Evolutionary conservation across 1,139 yeast species (phyloP).

Genomic region (Taphrina sp.): DNA sequence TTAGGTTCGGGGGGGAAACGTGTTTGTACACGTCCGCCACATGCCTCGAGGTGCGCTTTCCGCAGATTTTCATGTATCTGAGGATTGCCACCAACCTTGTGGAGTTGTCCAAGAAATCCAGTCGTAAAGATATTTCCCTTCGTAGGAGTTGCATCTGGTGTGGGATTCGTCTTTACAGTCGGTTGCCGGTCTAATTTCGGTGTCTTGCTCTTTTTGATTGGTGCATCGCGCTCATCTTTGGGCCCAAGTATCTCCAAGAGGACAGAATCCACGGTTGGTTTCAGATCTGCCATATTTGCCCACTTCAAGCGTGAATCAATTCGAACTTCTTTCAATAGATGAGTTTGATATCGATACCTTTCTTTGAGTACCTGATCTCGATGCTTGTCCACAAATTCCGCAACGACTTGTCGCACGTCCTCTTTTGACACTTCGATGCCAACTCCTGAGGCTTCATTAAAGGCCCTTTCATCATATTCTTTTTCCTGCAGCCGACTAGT

Average conservation of each 20-base stretch:
- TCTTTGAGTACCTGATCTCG: constrained; percentile 60
- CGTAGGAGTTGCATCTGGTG: constrained; percentile 42
- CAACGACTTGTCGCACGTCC: constrained; percentile 60
- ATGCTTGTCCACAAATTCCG: constrained; percentile 58
- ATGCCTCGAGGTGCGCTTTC: constrained; percentile 71
- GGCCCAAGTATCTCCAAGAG: constrained; percentile 77
- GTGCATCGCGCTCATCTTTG: constrained; percentile 88
- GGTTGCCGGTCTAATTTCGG: constrained; percentile 41
- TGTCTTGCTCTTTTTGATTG: constrained; percentile 65
- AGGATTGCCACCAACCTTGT: constrained; percentile 91
- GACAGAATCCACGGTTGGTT: constrained; percentile 78
- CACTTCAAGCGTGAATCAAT: constrained; percentile 73
- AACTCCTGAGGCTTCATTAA: constrained; percentile 51
- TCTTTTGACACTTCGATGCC: constrained; percentile 70
- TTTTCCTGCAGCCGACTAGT: background rate
- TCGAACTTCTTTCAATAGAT: constrained; percentile 72
- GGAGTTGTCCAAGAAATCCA: constrained; percentile 93
- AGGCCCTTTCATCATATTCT: constrained; percentile 49
- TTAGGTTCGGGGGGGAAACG: constrained; percentile 99
- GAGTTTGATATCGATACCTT: constrained; percentile 76
- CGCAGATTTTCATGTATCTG: constrained; percentile 83
- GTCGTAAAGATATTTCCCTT: constrained; percentile 83
- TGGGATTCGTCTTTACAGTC: constrained; percentile 40
- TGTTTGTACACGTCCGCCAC: constrained; percentile 80
- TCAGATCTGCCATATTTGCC: constrained; percentile 85